Evolutionary conservation across 345 rosid genomes (phyloP), one percentile per base, ranked within the genome.

Genomic region (Raphanus sativus): DNA sequence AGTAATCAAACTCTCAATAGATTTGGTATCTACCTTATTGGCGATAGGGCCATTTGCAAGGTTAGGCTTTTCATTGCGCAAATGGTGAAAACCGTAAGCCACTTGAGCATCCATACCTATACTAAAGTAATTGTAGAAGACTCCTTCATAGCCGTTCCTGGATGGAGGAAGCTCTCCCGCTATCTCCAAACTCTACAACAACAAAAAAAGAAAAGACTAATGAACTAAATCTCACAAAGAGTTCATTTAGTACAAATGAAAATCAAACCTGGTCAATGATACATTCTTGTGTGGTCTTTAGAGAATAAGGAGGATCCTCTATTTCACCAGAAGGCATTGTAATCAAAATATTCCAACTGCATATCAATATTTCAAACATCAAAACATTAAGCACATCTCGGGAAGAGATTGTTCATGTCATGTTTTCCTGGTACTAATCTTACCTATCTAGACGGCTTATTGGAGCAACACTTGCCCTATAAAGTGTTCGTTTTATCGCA

Each of bases 31-130:
- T 64, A 79, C 99, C 97, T 96, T 93, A 83, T 96, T 96, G 45
- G 99, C 62, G 70, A 96, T 84, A 69, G 99, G 99, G 58, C 99
- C 96, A 74, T 86, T 89, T 0, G 99, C 99, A 86, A 96, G 98
- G 81, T 85, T 82, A 74, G 99, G 98, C 77, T 91, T 96, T 70
- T 89, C 93, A 77, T 90, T 90, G 15, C 98, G 99, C 80, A 96
- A 82, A 86, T 90, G 91, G 70, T 96, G 99, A 84, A 96, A 96
- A 21, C 98, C 96, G 68, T 93, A 93, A 33, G 97, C 99, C 67
- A 96, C 93, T 84, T 91, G 95, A 77, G 99, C 99, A 79, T 96
- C 99, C 99, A 96, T 96, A 69, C 99, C 99, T 82, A 96, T 86
- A 80, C 99, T 93, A 77, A 88, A 96, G 82, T 96, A 96, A 82